Base-by-base conservation (phyloP, 2,329 filamentous ascomycete genomes). In the Helotiales sp. region DNA sequence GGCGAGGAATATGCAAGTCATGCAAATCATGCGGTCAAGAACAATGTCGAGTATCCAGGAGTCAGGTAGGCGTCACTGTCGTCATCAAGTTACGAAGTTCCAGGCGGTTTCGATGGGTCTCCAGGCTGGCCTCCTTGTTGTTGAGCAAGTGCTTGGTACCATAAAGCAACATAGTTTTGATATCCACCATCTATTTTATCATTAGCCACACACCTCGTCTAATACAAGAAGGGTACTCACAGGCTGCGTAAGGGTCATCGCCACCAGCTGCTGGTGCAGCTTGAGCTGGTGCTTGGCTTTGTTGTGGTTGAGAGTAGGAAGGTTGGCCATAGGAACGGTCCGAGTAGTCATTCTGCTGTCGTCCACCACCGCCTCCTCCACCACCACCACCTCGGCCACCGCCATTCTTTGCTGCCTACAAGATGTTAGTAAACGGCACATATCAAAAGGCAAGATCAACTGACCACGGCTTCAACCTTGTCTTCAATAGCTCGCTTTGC, bases 401-500 rank as follows among this genome's bases (percentile, higher is more conserved):
- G 44, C 77, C 76, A 58, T 72, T 76, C 68, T 79, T 83, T 76
- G 84, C 84, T 67, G 75, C 75, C 78, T 81, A 63, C 49, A 48
- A 51, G 48, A 51, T 61, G 52, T 71, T 61, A 64, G 62, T 31
- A 24, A 42, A 42, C 13, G 12, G 2, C 17, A 17, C 19, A 22
- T 29, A 15, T 25, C n/a, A 40, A 29, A 24, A 31, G n/a, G 17
- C 38, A 30, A n/a, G 25, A 27, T 34, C 12, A 22, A 82, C 88
- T 76, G 83, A 93, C 87, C 72, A 93, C 91, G 70, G 90, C 88
- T 61, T 96, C 91, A 49, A 96, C 91, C 76, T 96, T 96, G 66
- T 96, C 92, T 72, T 91, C 90, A 61, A 96, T 96, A 42, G 90
- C 89, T 66, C 80, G 80, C 77, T 96, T 96, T 33, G 93, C 93